Evolutionary conservation across 331 rosid species (phyloP).

Genomic region (Quercus phellos): DNA sequence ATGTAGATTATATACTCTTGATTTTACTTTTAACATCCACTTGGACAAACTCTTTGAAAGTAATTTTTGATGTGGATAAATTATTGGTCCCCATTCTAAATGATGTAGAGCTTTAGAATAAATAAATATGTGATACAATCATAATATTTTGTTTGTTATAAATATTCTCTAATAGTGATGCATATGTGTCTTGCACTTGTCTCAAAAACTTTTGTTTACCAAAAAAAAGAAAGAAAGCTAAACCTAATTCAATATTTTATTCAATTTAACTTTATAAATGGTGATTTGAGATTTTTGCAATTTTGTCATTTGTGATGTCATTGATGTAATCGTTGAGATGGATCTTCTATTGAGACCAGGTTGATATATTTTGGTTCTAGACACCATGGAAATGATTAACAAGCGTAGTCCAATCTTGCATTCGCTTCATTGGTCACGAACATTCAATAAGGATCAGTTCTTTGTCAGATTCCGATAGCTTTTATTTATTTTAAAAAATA

Average conservation of each 20-base stretch:
- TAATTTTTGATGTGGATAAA: too few species aligned
- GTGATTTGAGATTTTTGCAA: background rate
- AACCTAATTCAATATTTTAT: background rate
- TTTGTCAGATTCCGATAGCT: too few species aligned
- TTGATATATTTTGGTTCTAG: slow-evolving; percentile 65
- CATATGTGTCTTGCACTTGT: too few species aligned
- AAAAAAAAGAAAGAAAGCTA: background rate
- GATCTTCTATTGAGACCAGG: slow-evolving; percentile 83
- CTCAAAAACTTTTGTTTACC: background rate
- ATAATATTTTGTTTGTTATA: too few species aligned
- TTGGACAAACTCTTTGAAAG: too few species aligned
- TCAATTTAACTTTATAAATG: background rate
- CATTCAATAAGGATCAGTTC: slow-evolving; percentile 38
- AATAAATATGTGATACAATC: too few species aligned
- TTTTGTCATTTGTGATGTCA: slow-evolving; percentile 57
- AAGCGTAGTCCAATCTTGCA: slow-evolving; percentile 53
- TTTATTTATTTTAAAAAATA: too few species aligned
- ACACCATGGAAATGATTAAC: slow-evolving; percentile 54
- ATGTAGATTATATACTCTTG: too few species aligned
- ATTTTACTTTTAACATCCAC: too few species aligned
- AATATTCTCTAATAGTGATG: too few species aligned
- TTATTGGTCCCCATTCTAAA: too few species aligned
- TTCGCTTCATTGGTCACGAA: slow-evolving; percentile 67
- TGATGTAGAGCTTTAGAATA: too few species aligned
- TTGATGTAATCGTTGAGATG: slow-evolving; percentile 61